Base-by-base conservation (phyloP, 2,329 filamentous ascomycete genomes). In the Clarireedia sp. region DNA sequence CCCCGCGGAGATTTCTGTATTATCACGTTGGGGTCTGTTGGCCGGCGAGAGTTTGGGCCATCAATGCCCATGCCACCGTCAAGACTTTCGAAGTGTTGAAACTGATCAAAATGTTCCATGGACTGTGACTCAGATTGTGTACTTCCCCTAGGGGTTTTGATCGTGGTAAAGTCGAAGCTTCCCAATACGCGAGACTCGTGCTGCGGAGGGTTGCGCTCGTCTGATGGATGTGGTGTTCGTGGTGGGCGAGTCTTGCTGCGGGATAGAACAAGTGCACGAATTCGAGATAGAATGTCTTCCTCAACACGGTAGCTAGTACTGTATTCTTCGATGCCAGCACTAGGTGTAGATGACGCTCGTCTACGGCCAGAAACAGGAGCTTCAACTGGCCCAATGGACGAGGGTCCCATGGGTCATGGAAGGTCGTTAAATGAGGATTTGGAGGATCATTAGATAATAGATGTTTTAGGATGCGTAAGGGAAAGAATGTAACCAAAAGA, bases 231-330 rank as follows among this genome's bases (percentile, higher is more conserved):
- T 14, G 64, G 64, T 9, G 64, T 66, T 56, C 60, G 57, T 37
- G 64, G 62, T 36, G 64, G 64, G 24, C 52, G 53, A 40, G 56
- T 59, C 14, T 57, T 51, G 48, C 66, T 59, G 36, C 63, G 61
- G 29, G 65, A 65, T 19, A 66, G 48, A 3, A 66, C 48, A 5
- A 68, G 61, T 44, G 63, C 65, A 26, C 64, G 62, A 44, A 68
- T 64, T 16, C 65, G 63, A 21, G 61, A 59, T 24, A 58, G 51
- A 37, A 68, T 65, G 49, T 67, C 66, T 29, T 64, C 63, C 21
- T 67, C 64, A 19, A 67, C 60, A 46, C 56, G 57, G 47, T 48
- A 57, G 50, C 53, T 55, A 44, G 48, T 63, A 12, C 57, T 38
- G 45, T 63, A 61, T 26, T 66, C 29, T 33, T 33, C 65, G 36